Base-by-base conservation (phyloP, 805 yeast genomes). In the Zygotorulaspora chibaensis region DNA sequence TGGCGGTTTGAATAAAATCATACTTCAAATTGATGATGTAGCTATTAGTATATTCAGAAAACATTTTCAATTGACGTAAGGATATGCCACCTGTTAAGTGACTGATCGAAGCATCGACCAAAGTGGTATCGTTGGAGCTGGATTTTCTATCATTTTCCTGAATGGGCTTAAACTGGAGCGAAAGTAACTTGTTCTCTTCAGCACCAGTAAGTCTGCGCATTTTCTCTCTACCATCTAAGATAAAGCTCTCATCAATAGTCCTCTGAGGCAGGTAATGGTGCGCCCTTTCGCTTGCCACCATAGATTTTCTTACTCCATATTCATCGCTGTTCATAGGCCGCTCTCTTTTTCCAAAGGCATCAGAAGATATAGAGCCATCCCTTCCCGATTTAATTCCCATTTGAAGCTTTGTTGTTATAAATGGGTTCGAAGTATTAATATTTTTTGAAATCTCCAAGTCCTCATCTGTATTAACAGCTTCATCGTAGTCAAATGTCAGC, bases 391-490 rank as follows among this genome's bases (percentile, higher is more conserved):
- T 13, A 13, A 12, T 29, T 29, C 8, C 26, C 11, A 17, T 29
- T 17, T 43, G 33, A 29, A 49, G 38, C 35, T 55, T 56, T 3
- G 59, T 31, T 5, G 47, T 43, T 30, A 51, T 51, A 35, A 53
- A 59, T 8, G 61, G 62, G 28, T 59, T 57, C 5, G 63, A 59
- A 20, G 56, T 28, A 4, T 57, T 46, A 5, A 38, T 31, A 43
- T 53, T 50, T 15, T 45, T 51, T 2, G 58, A 44, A 13, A 56
- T 38, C 13, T 49, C 51, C 15, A 57, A 20, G 38, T 57, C 63
- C 27, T 57, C 63, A 26, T 55, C 35, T 2, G n/a, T 25, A 25
- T 12, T 12, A 3, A 36, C 25, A 3, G 30, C 9, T 7, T 47
- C 45, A 23, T 40, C 35, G 23, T 40, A 48, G 36, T 45, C 38